These are phyloP conservation scores for Leonotis leonurus DNA, from an alignment of 257 asterid species.

Conservation along the genomic window DNA sequence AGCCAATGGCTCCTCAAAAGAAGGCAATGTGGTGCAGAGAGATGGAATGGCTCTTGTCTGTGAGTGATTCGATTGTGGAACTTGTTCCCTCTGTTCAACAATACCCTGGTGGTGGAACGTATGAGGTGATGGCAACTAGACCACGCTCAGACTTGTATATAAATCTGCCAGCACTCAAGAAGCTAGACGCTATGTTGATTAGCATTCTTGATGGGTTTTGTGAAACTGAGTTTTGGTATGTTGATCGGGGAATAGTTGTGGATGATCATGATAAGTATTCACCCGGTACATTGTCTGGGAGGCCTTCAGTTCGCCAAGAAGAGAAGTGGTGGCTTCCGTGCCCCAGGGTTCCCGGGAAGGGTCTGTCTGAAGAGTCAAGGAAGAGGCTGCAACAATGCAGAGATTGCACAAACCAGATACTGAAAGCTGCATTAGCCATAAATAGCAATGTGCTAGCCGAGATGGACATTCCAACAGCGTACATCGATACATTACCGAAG, in stretches of 20 bases:
- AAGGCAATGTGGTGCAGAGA: slow-evolving; percentile 92
- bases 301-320: slow-evolving; percentile 93
- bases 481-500: slow-evolving; percentile 86
- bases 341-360: slow-evolving; percentile 89
- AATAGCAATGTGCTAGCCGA: slow-evolving; percentile 81
- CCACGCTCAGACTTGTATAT: slow-evolving; percentile 75
- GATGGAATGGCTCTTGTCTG: slow-evolving; percentile 88
- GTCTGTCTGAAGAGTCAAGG: slow-evolving; percentile 71
- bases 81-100: slow-evolving; percentile 82
- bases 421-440: slow-evolving; percentile 95
- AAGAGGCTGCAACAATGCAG: slow-evolving; percentile 89
- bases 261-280: slow-evolving; percentile 44
- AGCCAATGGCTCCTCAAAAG: slow-evolving; percentile 82
- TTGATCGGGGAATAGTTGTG: slow-evolving; percentile 69
- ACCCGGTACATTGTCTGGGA: slow-evolving; percentile 38
- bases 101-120: slow-evolving; percentile 73
- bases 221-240: slow-evolving; percentile 84
- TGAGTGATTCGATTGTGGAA: slow-evolving; percentile 90
- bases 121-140: slow-evolving; percentile 77
- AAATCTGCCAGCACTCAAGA: slow-evolving; percentile 96
- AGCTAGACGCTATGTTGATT: slow-evolving; percentile 89
- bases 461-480: slow-evolving; percentile 88
- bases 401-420: slow-evolving; percentile 92
- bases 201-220: slow-evolving; percentile 78
- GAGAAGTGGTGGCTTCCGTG: slow-evolving; percentile 99